A percentile compares a stretch with the other conserved stretches of the same genome.
phyloP scores from a whole-genome alignment of 2,329 filamentous ascomycete species.

The Aspergillus pseudoviridinutans region DNA sequence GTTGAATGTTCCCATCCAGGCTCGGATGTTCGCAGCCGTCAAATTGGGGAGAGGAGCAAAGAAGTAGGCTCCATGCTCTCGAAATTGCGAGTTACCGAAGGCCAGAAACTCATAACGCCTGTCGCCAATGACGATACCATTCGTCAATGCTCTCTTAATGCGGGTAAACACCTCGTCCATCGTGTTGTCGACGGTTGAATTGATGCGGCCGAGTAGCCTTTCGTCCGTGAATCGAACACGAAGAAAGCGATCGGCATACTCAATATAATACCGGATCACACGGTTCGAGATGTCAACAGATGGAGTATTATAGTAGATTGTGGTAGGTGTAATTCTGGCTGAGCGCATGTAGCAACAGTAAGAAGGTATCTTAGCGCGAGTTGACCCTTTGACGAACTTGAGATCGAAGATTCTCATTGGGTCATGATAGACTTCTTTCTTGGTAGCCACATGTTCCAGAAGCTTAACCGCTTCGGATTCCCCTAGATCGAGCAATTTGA shows the following conservation, averaged over 20 bases:
- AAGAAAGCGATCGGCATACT: constrained; percentile 73
- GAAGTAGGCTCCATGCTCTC: constrained; percentile 89
- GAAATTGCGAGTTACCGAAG: constrained; percentile 91
- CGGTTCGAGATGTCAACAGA: constrained; percentile 83
- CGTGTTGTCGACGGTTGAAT: constrained; percentile 50
- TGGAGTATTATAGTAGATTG: constrained; percentile 72
- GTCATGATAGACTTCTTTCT: constrained; percentile 59
- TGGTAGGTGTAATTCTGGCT: constrained; percentile 77
- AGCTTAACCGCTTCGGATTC: constrained; percentile 57
- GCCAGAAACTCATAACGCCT: constrained; percentile 85
- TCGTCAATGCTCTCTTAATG: constrained; percentile 64
- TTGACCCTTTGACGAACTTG: constrained; percentile 41
- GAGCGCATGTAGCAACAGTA: constrained; percentile 75
- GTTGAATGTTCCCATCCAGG: constrained; percentile 81
- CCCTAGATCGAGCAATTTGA: constrained; percentile 53
- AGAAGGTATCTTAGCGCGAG: constrained; percentile 55
- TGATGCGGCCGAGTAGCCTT: constrained; percentile 58
- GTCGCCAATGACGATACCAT: constrained; percentile 79
- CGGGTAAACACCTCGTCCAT: constrained; percentile 71
- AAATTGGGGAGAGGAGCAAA: constrained; percentile 68
- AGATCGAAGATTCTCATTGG: constrained; percentile 69
- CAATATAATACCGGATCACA: constrained; percentile 68
- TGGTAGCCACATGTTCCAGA: constrained; percentile 69
- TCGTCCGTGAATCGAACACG: constrained; percentile 90
- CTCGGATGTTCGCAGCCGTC: constrained; percentile 71